These are phyloP conservation scores for Hortiboletus campestris DNA, from an alignment of 768 basidiomycete genomes.

Conservation along the genomic window DNA sequence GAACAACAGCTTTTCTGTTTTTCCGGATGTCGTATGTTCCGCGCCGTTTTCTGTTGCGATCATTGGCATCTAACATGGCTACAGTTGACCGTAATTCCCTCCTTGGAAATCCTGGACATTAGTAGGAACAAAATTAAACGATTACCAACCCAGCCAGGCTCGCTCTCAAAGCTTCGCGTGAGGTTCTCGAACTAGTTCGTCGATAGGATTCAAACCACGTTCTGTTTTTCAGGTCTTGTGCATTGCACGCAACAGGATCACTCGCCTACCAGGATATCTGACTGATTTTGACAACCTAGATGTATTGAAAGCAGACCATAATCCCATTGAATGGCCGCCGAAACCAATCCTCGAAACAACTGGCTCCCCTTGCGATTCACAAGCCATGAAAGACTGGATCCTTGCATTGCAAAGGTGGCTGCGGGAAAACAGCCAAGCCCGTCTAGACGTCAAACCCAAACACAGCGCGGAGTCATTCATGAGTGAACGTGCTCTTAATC, in stretches of 20 bases:
- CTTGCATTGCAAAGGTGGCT: constrained; percentile 74
- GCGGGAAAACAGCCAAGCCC: constrained; percentile 43
- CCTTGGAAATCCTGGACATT: constrained; percentile 91
- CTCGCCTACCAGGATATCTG: constrained; percentile 76
- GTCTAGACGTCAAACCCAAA: constrained; percentile 30
- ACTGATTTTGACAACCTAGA: constrained; percentile 67
- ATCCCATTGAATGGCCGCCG: constrained; percentile 94
- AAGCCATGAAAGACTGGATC: constrained; percentile 72
- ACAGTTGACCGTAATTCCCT: constrained; percentile 80
- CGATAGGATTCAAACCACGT: background rate
- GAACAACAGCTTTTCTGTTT: constrained; percentile 75
- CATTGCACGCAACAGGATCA: constrained; percentile 81
- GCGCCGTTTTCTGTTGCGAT: background rate
- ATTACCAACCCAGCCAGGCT: constrained; percentile 78
- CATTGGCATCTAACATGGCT: constrained; percentile 8
- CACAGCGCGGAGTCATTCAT: constrained; percentile 50
- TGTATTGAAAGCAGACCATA: constrained; percentile 83
- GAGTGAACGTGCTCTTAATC: constrained; percentile 41
- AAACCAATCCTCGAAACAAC: constrained; percentile 48
- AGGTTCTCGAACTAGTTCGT: constrained; percentile 16
- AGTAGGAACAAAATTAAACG: constrained; percentile 86
- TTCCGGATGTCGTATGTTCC: constrained; percentile 81
- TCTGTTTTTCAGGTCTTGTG: constrained; percentile 68
- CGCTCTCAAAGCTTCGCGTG: constrained; percentile 73
- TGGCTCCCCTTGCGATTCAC: constrained; percentile 42